Evolutionary conservation across 768 basidiomycete species (phyloP), one percentile per base, ranked within the genome.

Genomic region (Hygrocybe punicea): DNA sequence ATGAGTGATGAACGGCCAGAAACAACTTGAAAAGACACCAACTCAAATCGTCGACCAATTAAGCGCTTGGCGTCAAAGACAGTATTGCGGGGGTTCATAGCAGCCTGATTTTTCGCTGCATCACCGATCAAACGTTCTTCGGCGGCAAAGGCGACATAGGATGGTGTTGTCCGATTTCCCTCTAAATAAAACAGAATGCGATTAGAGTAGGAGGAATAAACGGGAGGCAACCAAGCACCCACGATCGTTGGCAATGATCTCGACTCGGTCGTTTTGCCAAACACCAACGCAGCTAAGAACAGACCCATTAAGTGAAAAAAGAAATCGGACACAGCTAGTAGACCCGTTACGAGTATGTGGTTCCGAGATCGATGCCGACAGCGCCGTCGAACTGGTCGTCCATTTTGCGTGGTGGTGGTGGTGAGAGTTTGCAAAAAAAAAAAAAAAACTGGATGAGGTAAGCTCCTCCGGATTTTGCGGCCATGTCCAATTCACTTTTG

Each of bases 31-130:
- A 25, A 37, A 51, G 10, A 40, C 58, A n/a, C 56, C 51, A 53
- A 61, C 60, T 82, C 81, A 71, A 86, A 96, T 73, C 92, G 92
- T 75, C 94, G 88, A 60, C 94, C 95, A 65, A 98, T 98, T 62
- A 97, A 84, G 78, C 95, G 95, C 81, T 98, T 98, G 46, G 95
- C 95, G 73, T 97, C 95, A 76, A 97, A 98, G 65, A 98, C 94
- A 65, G 89, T 91, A 78, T 96, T 93, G 76, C 86, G 82, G 56
- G 94, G 95, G 84, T 98, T 98, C 93, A 97, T 95, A 58, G 94
- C 94, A 74, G 92, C 91, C 67, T 95, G 93, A 76, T 98, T 98
- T 81, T 98, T 98, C 55, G 96, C 96, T 65, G 96, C 96, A 82
- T 98, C 96, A 68, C 95, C 96, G 71, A 98, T 98, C 65, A 98